Conservation (phyloP, 441 rosid species). For the Populus hybrid region DNA sequence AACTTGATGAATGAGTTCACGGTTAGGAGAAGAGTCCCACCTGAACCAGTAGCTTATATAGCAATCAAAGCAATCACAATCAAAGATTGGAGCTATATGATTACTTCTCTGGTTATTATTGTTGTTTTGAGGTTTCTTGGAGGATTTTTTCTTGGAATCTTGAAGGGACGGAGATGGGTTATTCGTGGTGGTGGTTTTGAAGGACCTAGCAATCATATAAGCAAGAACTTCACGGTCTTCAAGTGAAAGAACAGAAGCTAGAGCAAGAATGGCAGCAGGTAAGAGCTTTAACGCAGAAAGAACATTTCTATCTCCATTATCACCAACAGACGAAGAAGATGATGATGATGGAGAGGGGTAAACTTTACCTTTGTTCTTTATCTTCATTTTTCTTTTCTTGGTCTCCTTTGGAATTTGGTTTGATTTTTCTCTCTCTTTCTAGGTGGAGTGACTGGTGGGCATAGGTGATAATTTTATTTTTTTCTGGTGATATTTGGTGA, state of each 20-base stretch:
- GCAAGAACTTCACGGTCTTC: slow-evolving; percentile 82
- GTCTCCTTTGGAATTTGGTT: neutral
- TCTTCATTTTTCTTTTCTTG: slow-evolving; percentile 39
- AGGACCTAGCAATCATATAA: slow-evolving; percentile 65
- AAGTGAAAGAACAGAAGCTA: slow-evolving; percentile 55
- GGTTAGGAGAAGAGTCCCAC: slow-evolving; percentile 84
- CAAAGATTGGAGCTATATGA: slow-evolving; percentile 25
- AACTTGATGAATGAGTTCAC: slow-evolving; percentile 65
- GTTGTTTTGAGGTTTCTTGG: slow-evolving; percentile 19
- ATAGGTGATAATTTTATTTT: neutral
- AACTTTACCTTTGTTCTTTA: slow-evolving; percentile 85
- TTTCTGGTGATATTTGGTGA: neutral
- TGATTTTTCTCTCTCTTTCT: neutral
- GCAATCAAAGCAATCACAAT: slow-evolving; percentile 81
- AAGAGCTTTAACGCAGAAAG: slow-evolving; percentile 57
- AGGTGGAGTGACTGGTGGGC: neutral
- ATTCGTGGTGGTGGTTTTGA: slow-evolving; percentile 37
- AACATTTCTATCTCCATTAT: slow-evolving; percentile 21
- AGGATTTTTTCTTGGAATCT: slow-evolving; percentile 33
- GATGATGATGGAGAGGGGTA: slow-evolving; percentile 50
- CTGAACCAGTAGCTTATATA: slow-evolving; percentile 76
- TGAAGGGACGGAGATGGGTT: slow-evolving; percentile 12
- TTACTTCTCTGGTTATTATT: neutral
- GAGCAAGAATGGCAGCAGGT: slow-evolving; percentile 62
- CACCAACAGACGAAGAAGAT: slow-evolving; percentile 13